Base-by-base conservation (phyloP, 495 filamentous ascomycete genomes). In the Parathielavia appendiculata region DNA sequence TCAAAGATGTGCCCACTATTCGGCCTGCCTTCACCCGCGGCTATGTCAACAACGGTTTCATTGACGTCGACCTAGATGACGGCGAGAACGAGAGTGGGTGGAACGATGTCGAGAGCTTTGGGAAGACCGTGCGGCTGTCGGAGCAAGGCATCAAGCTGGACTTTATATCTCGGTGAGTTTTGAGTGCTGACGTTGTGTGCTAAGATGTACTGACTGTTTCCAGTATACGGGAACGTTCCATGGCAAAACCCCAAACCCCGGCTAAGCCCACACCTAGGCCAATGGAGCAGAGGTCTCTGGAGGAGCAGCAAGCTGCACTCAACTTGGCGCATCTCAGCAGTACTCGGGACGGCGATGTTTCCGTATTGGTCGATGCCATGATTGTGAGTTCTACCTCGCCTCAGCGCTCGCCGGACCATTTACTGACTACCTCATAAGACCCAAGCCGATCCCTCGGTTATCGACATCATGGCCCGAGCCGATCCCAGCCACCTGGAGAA, bases 121-220 rank as follows among this genome's bases (percentile, higher is more conserved):
- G 85, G 22, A 76, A 83, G 13, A 74, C 86, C 35, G 88, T 86
- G 69, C 79, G 82, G 48, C 71, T 95, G 39, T 82, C 87, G 0
- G 87, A 85, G 63, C 77, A 77, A 60, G 89, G 89, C 38, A 81
- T 96, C 71, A 86, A 88, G 69, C 74, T 87, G 14, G 87, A 95
- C 66, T 96, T 96, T 62, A 74, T 87, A 44, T 69, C 74, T 26
- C 72, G 75, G 78, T 78, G 76, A 72, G 75, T 53, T 1, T 26
- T 40, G 7, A 8, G 6, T 13, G 17, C 2, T 43, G 20, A 19
- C 30, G 8, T 4, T 46, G 5, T 7, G 20, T 22, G 30, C 11
- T 14, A 3, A 53, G 11, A 20, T 34, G 23, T 46, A 5, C 50
- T 52, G 36, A 52, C 36, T 14, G 14, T 22, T 14, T 52, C 19